phyloP scores from a whole-genome alignment of 768 basidiomycete species.

The Amanita fuliginea region DNA sequence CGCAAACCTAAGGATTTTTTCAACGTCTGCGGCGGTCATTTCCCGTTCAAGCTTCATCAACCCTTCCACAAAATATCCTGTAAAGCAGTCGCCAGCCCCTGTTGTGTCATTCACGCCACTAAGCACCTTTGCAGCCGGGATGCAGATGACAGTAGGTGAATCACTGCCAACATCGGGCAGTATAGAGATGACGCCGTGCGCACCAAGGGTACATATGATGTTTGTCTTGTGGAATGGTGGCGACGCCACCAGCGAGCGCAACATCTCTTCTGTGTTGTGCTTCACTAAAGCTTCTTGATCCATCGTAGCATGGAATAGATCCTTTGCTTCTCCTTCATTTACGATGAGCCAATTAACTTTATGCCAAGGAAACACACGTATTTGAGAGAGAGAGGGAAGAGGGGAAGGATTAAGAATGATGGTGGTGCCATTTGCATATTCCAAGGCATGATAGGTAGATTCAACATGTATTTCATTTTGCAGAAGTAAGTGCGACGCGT shows the following conservation, averaged over 20 bases:
- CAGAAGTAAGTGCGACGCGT: constrained; percentile 37
- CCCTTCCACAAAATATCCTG: constrained; percentile 47
- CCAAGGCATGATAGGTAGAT: constrained; percentile 27
- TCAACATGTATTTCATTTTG: constrained; percentile 47
- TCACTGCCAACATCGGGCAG: constrained; percentile 16
- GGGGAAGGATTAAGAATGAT: constrained; percentile 52
- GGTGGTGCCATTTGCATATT: constrained; percentile 14
- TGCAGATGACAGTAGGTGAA: constrained; percentile 18
- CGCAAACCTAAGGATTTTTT: constrained; percentile 23
- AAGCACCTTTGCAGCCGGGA: constrained; percentile 36
- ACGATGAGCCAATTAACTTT: constrained; percentile 44
- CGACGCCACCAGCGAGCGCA: constrained; percentile 13
- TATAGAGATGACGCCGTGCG: constrained; percentile 35
- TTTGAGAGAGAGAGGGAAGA: constrained; percentile 28
- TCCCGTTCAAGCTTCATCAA: constrained; percentile 32
- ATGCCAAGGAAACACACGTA: constrained; percentile 37
- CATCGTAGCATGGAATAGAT: constrained; percentile 20
- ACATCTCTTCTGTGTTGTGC: constrained; percentile 9
- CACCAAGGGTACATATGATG: constrained; percentile 48
- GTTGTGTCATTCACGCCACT: constrained; percentile 40
- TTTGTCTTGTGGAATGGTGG: constrained; percentile 24
- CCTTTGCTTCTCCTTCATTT: constrained; percentile 38
- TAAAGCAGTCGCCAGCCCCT: constrained; percentile 56
- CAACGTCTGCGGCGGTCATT: constrained; percentile 21
- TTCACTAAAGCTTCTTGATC: neutral